Base-by-base conservation (phyloP, 2,329 filamentous ascomycete genomes). In the Ceratocystis colombiana region DNA sequence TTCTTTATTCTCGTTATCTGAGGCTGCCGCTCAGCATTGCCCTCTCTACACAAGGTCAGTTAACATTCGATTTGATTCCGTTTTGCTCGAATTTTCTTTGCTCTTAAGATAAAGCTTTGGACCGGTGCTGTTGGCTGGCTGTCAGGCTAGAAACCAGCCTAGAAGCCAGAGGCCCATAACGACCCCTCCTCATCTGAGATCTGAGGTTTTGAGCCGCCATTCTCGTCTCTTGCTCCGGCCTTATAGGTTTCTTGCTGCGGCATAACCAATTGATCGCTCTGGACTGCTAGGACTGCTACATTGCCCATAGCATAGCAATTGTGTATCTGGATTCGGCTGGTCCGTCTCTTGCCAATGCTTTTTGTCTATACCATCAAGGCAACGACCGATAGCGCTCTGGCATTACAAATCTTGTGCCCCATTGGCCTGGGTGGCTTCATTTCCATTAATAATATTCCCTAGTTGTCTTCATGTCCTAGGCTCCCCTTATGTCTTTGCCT, bases 401-500 rank as follows among this genome's bases (percentile, higher is more conserved):
- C 48, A 28, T 53, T 15, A 25, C 48, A 28, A 53, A 15, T 25
- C 48, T 22, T 12, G 20, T 28, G 10, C 20, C 48, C 22, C 22
- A 25, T 53, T 12, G 3, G 12, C 10, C 48, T 20, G n/a, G n/a
- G 6, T 10, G 3, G 7, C 30, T 62, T 44, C 17, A 8, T 22
- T 50, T 44, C 5, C 46, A 28, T 22, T 28, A 10, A n/a, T 17
- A 28, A n/a, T 17, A 15, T 33, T 48, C 33, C 10, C 37, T 25
- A 25, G 22, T 45, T 62, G 20, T 6, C 6, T 15, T 46, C 37
- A 15, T 48, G n/a, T 48, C 48, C 25, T 25, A 3, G 17, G 53
- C 48, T 17, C 30, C n/a, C n/a, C 62, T 44, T 67, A 17, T 48
- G 7, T 20, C 25, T 37, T 25, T 59, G 33, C 61, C 41, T 25